These are phyloP conservation scores for Clonostachys rhizophaga DNA, from an alignment of 2,329 filamentous ascomycete genomes.

Conservation along the genomic window DNA sequence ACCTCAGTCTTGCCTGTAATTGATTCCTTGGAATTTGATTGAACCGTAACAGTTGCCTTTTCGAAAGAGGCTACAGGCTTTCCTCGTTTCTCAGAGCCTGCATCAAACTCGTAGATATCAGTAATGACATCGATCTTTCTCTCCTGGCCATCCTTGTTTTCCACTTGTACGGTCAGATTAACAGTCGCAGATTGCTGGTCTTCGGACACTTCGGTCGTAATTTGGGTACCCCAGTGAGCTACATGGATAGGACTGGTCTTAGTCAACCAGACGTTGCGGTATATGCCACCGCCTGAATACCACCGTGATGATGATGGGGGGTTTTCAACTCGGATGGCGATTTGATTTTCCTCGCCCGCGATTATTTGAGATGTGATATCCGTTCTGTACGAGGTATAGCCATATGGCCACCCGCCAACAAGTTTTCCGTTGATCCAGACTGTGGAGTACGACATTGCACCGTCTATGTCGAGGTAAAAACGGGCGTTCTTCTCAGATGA, in stretches of 20 bases:
- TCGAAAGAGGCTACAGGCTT: neutral
- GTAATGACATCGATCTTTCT: neutral
- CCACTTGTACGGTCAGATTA: slow-evolving; percentile 36
- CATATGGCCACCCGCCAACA: slow-evolving; percentile 46
- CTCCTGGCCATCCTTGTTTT: slow-evolving; percentile 23
- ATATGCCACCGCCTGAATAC: slow-evolving; percentile 50
- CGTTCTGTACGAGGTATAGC: slow-evolving; percentile 44
- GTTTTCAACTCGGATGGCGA: slow-evolving; percentile 42
- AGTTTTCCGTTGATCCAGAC: slow-evolving; percentile 46
- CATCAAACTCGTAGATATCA: slow-evolving; percentile 3
- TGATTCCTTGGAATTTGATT: neutral
- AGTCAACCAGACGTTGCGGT: slow-evolving; percentile 50
- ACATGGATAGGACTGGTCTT: slow-evolving; percentile 40
- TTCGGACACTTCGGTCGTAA: slow-evolving; percentile 39
- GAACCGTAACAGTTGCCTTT: neutral
- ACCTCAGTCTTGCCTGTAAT: slow-evolving; percentile 1
- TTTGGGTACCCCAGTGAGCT: slow-evolving; percentile 41
- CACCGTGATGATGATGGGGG: slow-evolving; percentile 33
- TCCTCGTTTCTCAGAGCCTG: neutral
- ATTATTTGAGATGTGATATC: slow-evolving; percentile 38
- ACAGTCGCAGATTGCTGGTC: slow-evolving; percentile 30
- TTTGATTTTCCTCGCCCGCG: slow-evolving; percentile 25
- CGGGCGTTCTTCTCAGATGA: slow-evolving; percentile 25
- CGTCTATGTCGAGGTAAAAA: slow-evolving; percentile 43
- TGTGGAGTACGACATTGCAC: slow-evolving; percentile 45